These are phyloP conservation scores for Blastobotrys raffinosifermentans DNA, from an alignment of 1,139 yeast genomes.

Conservation along the genomic window DNA sequence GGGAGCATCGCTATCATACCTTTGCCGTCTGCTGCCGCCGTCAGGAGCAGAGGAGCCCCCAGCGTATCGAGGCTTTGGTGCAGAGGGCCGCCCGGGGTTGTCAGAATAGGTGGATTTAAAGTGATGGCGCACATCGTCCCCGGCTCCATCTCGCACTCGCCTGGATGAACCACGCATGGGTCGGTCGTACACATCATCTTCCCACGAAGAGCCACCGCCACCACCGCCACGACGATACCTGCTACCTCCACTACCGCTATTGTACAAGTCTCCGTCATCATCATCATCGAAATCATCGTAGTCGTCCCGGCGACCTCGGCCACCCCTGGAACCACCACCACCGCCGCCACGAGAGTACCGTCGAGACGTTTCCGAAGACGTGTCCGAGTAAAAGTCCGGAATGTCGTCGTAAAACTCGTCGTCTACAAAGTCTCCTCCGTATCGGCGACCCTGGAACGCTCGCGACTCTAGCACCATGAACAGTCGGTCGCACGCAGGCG, in stretches of 20 bases:
- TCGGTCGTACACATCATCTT: slow-evolving; percentile 74
- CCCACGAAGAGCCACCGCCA: slow-evolving; percentile 52
- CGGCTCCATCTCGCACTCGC: slow-evolving; percentile 16
- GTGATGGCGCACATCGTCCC: slow-evolving; percentile 15
- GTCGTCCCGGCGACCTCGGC: slow-evolving; percentile 29
- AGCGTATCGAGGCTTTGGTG: slow-evolving; percentile 45
- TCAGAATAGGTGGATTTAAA: slow-evolving; percentile 28
- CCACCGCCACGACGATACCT: slow-evolving; percentile 32
- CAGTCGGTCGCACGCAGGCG: slow-evolving; percentile 87
- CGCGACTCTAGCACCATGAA: slow-evolving; percentile 82
- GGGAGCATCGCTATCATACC: slow-evolving; percentile 13
- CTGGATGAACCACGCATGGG: slow-evolving; percentile 18
- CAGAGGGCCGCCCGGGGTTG: slow-evolving; percentile 38
- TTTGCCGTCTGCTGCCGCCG: slow-evolving; percentile 8
- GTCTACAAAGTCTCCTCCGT: slow-evolving; percentile 50
- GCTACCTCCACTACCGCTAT: too few relatives aligned
- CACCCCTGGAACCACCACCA: slow-evolving; percentile 25
- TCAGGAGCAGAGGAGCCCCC: slow-evolving; percentile 4
- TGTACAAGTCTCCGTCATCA: slow-evolving; percentile 25
- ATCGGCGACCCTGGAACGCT: slow-evolving; percentile 61
- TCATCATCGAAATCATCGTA: slow-evolving; percentile 41
- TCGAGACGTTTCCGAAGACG: slow-evolving; percentile 15
- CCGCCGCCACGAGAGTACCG: slow-evolving; percentile 15
- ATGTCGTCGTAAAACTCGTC: slow-evolving; percentile 67
- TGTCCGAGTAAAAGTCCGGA: slow-evolving; percentile 45